Evolutionary conservation across 2,329 filamentous ascomycete species (phyloP).

Genomic region (Sodiomyces alkalinus): DNA sequence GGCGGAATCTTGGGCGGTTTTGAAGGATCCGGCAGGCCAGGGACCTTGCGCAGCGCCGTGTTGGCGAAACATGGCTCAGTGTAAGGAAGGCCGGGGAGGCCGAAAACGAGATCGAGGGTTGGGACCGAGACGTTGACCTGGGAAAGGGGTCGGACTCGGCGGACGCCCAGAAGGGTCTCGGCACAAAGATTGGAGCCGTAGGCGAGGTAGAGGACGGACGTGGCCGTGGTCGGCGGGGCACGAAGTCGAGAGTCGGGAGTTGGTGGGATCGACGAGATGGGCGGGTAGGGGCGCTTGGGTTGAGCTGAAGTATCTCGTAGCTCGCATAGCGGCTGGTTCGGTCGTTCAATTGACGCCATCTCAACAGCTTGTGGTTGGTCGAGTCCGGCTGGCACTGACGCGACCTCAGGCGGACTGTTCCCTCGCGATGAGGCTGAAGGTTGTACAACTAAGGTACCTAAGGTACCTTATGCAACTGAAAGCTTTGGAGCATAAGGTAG

Average conservation of each 20-base stretch:
- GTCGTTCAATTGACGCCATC: constrained; percentile 1
- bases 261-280: constrained; percentile 16
- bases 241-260: constrained; percentile 23
- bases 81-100: constrained; percentile 76
- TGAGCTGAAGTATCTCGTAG: background rate
- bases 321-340: background rate
- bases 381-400: no score
- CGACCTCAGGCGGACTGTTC: no score
- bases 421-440: no score
- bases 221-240: constrained; percentile 9
- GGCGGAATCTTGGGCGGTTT: constrained; percentile 13
- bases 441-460: no score
- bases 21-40: constrained; percentile 20
- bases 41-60: constrained; percentile 44
- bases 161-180: constrained; percentile 61
- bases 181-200: constrained; percentile 84
- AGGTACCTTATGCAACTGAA: no score
- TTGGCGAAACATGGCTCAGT: constrained; percentile 87
- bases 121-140: constrained; percentile 73
- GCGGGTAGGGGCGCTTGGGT: constrained; percentile 11
- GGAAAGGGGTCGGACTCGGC: constrained; percentile 69
- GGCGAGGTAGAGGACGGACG: constrained; percentile 62
- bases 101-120: constrained; percentile 63
- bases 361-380: background rate
- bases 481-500: no score